Evolutionary conservation across 1,284 basidiomycete species (phyloP), one percentile per base, ranked within the genome.

Genomic region (Fomes fomentarius): DNA sequence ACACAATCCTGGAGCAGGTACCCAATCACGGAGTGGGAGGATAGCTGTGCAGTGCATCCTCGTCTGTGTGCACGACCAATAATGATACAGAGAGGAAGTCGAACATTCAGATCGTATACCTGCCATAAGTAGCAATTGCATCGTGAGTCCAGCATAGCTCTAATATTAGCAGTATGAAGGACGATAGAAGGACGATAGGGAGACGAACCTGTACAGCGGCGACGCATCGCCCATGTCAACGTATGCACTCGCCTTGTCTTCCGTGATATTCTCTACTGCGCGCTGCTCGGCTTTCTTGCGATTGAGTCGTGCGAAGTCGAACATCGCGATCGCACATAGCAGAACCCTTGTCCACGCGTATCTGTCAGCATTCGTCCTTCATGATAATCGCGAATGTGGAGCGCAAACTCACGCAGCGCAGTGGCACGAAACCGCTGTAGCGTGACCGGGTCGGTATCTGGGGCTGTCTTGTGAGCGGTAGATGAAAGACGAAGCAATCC

Each of bases 401-500:
- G n/a, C n/a, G n/a, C n/a, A n/a, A n/a, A 50, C 53, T 25, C 37
- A 51, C 54, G 54, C 43, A n/a, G 37, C 25, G 31, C 55, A 57
- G n/a, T 50, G 33, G 12, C 60, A 58, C 14, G 45, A 50, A 8
- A 61, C 49, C 21, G 39, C 45, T 2, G 55, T 54, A 12, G 51
- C 60, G 31, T 61, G 60, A 10, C 60, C 60, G 2, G 54, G 56
- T 12, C 37, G 56, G 37, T 61, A 61, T 30, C 56, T 17, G 4
- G 60, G 56, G 44, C 51, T 56, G 30, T 61, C 60, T 22, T 56
- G 43, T 15, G 50, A 52, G 4, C 54, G 47, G 30, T 61, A 61
- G n/a, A 61, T 61, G 46, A 61, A 61, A 2, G 60, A 61, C 24
- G 60, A 51, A 2, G 47, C 56, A 24, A 61, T 54, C 11, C 60